These are phyloP conservation scores for Coemansia aciculifera DNA, from an alignment of 192 early-diverging fungal species.

Conservation along the genomic window DNA sequence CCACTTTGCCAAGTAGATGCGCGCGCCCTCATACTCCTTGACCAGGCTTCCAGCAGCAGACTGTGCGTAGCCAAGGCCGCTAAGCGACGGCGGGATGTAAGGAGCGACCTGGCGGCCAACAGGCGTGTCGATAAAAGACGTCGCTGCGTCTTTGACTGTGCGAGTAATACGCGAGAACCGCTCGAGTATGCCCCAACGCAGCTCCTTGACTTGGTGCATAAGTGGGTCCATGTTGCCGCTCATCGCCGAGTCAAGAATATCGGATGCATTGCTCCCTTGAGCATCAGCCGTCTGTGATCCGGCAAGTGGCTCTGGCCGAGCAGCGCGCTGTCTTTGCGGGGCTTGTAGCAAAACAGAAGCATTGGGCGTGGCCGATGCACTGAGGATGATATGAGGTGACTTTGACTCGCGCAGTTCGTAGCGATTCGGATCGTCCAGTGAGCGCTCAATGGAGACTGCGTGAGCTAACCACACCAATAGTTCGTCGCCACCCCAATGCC, in stretches of 20 bases:
- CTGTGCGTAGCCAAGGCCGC: conserved; percentile 56
- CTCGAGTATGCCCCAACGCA: conserved; percentile 74
- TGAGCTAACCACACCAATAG: conserved; percentile 60
- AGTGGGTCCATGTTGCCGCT: conserved; percentile 54
- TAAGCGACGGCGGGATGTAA: conserved; percentile 54
- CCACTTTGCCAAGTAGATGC: conserved; percentile 79
- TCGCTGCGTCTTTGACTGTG: conserved; percentile 67
- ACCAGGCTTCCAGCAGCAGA: conserved; percentile 62
- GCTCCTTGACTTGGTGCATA: conserved; percentile 61
- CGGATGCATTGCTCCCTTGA: conserved; percentile 16
- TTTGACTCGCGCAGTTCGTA: conserved; percentile 46
- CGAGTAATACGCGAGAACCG: conserved; percentile 73
- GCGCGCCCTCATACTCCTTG: conserved; percentile 78
- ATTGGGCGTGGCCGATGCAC: conserved; percentile 30
- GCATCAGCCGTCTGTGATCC: conserved; percentile 13
- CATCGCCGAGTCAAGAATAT: conserved; percentile 36
- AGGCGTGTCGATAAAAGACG: conserved; percentile 55
- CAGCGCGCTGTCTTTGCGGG: conserved; percentile 6
- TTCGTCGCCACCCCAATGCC: conserved; percentile 71
- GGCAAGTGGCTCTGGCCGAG: background rate
- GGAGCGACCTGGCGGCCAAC: conserved; percentile 53
- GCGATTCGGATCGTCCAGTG: conserved; percentile 37
- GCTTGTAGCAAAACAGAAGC: conserved; percentile 31
- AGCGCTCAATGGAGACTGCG: conserved; percentile 52
- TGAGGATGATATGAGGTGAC: conserved; percentile 41